Evolutionary conservation across 495 filamentous ascomycete genomes (phyloP).

Genomic region (Cudoniella acicularis): DNA sequence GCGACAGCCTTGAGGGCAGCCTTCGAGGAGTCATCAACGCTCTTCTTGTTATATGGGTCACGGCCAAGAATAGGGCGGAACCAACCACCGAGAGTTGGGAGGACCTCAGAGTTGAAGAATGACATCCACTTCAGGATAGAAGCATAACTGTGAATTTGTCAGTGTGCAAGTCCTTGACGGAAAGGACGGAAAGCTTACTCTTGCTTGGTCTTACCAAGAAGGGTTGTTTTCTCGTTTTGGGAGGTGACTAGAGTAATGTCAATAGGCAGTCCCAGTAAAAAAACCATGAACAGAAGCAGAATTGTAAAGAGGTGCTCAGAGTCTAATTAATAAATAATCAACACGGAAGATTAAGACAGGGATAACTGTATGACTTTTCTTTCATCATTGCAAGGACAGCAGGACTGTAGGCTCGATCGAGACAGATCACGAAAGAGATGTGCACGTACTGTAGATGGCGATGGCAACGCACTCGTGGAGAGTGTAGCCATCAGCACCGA

Average conservation of each 20-base stretch:
- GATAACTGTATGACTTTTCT: slow-evolving; percentile 87
- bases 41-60: slow-evolving; percentile 96
- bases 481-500: slow-evolving; percentile 85
- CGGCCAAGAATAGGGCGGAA: slow-evolving; percentile 80
- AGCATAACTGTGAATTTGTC: slow-evolving; percentile 59
- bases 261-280: slow-evolving; percentile 26
- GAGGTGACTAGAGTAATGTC: slow-evolving; percentile 72
- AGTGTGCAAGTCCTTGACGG: not conserved
- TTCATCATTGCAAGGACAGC: slow-evolving; percentile 67
- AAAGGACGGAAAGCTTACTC: slow-evolving; percentile 54
- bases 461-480: slow-evolving; percentile 91
- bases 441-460: slow-evolving; percentile 88
- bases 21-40: slow-evolving; percentile 73
- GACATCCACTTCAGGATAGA: slow-evolving; percentile 98
- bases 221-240: slow-evolving; percentile 99
- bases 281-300: not conserved
- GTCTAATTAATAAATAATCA: slow-evolving; percentile 61
- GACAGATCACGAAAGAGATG: slow-evolving; percentile 1
- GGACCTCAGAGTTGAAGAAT: slow-evolving; percentile 80
- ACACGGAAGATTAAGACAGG: slow-evolving; percentile 93
- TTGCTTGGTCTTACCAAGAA: slow-evolving; percentile 99
- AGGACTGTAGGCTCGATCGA: slow-evolving; percentile 12
- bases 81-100: slow-evolving; percentile 72
- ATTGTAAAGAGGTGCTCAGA: slow-evolving; percentile 42
- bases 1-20: slow-evolving; percentile 59